Percentiles rank a stretch among this genome's conserved stretches.
Conservation (phyloP, 257 asterid species). For the Plantago major region DNA sequence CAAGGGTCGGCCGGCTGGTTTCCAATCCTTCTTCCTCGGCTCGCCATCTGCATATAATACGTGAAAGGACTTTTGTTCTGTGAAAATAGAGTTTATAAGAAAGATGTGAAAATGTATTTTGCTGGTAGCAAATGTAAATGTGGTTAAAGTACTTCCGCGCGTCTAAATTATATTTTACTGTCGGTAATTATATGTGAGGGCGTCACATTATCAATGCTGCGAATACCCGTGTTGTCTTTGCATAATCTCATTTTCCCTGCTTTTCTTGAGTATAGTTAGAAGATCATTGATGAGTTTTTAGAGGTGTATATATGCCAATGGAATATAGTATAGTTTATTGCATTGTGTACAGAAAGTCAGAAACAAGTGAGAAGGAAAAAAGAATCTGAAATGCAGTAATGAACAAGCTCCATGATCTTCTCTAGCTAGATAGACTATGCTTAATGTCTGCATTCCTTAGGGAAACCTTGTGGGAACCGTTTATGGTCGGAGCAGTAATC, state of each 20-base stretch:
- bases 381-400: constrained; percentile 13
- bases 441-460: constrained; percentile 47
- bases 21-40: too few species aligned
- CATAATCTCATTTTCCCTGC: too few species aligned
- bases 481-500: constrained; percentile 61
- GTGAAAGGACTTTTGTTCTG: too few species aligned
- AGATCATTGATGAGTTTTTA: not conserved
- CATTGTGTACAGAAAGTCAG: not conserved
- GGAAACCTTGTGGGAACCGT: constrained; percentile 64
- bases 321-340: constrained; percentile 7
- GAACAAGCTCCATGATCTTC: constrained; percentile 8
- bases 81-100: too few species aligned
- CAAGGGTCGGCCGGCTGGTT: too few species aligned
- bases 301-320: not conserved
- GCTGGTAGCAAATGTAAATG: too few species aligned
- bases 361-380: not conserved
- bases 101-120: too few species aligned
- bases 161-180: too few species aligned
- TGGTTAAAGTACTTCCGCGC: too few species aligned
- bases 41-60: too few species aligned
- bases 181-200: too few species aligned
- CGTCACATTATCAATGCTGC: too few species aligned
- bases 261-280: not conserved
- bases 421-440: constrained; percentile 12
- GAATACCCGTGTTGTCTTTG: not conserved